A percentile compares a stretch with the other conserved stretches of the same genome.
Evolutionary conservation across 78 protist genomes (phyloP).

Genomic region (Dictyostelium capitatum): DNA sequence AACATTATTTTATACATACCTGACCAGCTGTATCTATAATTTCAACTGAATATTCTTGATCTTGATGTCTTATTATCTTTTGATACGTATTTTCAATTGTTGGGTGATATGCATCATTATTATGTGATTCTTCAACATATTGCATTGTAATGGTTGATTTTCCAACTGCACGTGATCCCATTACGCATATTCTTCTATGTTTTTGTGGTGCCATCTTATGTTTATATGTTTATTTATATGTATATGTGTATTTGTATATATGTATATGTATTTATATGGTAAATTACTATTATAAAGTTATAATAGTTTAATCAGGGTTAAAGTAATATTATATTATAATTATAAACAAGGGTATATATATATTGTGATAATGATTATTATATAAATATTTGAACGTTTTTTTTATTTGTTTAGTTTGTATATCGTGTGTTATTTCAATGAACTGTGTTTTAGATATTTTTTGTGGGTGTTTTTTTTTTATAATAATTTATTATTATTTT

Average conservation of each 20-base stretch:
- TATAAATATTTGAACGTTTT: too few species aligned
- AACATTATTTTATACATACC: slow-evolving; percentile 28
- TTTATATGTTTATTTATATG: neutral
- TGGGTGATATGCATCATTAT: slow-evolving; percentile 87
- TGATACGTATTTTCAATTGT: slow-evolving; percentile 88
- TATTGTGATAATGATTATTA: too few species aligned
- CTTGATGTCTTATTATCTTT: slow-evolving; percentile 60
- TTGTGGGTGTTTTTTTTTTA: too few species aligned
- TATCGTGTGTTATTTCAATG: too few species aligned
- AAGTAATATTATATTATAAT: too few species aligned
- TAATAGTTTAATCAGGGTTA: neutral
- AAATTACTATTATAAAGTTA: neutral
- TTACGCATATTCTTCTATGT: slow-evolving; percentile 80
- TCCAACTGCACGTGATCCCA: slow-evolving; percentile 90
- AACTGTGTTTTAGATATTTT: too few species aligned
- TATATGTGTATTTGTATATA: neutral
- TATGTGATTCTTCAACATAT: slow-evolving; percentile 80
- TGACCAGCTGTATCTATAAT: slow-evolving; percentile 90
- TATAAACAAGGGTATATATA: too few species aligned
- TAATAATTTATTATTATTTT: too few species aligned
- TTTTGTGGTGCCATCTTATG: slow-evolving; percentile 70
- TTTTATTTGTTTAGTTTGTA: too few species aligned
- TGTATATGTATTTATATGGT: neutral
- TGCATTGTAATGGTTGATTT: slow-evolving; percentile 87
- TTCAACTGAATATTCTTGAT: slow-evolving; percentile 63